Evolutionary conservation across 164 flowering plant species (phyloP), one percentile per base, ranked within the genome.

Genomic region (Vitis rotundifolia): DNA sequence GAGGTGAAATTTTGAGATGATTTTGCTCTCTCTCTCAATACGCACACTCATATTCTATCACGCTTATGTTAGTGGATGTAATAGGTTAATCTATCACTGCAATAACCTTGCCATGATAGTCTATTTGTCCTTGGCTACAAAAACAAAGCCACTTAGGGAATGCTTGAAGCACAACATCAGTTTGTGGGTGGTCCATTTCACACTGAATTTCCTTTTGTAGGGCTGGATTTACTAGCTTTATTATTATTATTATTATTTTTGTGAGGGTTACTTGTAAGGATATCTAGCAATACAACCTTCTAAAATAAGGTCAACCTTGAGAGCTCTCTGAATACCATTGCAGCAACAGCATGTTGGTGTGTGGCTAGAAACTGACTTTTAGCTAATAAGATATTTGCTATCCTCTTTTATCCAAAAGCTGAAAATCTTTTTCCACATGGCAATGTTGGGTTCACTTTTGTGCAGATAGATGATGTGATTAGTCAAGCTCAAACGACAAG

Each of bases 401-500:
- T 16, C 11, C 9, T 44, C 14, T 31, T 48, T 29, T 49, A 28
- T 14, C 58, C 51, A 50, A 11, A 29, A 29, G 2, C 50, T 11
- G 10, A 59, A 14, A 3, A 19, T 60, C 44, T 61, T 47, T 47
- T n/a, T 37, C 69, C 10, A 9, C 9, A 9, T 11, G 31, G 19
- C 61, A 18, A 53, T 16, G 14, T 31, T 74, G 58, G 26, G 10
- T 64, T 55, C 63, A 1, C 2, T 56, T 63, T 55, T 73, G 8
- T 82, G 64, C 82, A 94, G 99, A 91, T 95, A 65, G 99, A 95
- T 79, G 99, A 95, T 54, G 98, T 95, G 19, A 95, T 95, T 57
- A 88, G 76, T 80, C 99, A 95, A 84, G 99, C 98, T 75, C 98
- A 95, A 79, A 61, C 91, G 19, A 91, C 99, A 44, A 89, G 90